These are phyloP conservation scores for Xylaria telfairii DNA, from an alignment of 495 filamentous ascomycete species.

Conservation along the genomic window DNA sequence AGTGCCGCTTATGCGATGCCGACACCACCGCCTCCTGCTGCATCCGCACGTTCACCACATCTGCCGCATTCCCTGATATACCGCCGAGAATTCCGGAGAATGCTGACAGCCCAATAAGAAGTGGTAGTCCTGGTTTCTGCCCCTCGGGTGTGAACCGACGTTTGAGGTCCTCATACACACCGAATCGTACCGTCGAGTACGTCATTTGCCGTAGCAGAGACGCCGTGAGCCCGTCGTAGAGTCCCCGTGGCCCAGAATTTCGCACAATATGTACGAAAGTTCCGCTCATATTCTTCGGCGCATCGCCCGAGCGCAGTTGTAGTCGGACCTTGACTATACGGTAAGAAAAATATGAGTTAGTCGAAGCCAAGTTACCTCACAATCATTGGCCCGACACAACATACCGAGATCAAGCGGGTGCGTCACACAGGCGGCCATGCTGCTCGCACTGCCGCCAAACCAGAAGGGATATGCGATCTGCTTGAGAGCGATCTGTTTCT, in stretches of 20 bases:
- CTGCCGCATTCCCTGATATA: slow-evolving; percentile 88
- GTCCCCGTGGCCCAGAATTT: slow-evolving; percentile 66
- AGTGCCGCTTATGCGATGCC: slow-evolving; percentile 75
- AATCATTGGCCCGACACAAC: slow-evolving; percentile 33
- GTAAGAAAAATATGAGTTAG: slow-evolving; percentile 28
- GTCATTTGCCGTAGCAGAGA: slow-evolving; percentile 90
- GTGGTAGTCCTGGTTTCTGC: slow-evolving; percentile 65
- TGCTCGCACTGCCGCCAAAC: slow-evolving; percentile 93
- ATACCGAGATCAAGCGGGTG: slow-evolving; percentile 86
- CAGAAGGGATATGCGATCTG: slow-evolving; percentile 80
- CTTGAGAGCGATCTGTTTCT: slow-evolving; percentile 36
- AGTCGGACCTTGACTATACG: slow-evolving; percentile 71
- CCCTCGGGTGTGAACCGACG: slow-evolving; percentile 57
- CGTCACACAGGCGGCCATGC: slow-evolving; percentile 86
- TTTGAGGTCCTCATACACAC: slow-evolving; percentile 94
- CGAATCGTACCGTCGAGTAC: slow-evolving; percentile 92
- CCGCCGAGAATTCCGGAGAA: slow-evolving; percentile 89
- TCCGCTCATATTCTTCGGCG: slow-evolving; percentile 75
- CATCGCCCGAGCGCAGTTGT: slow-evolving; percentile 75
- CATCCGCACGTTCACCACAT: slow-evolving; percentile 98
- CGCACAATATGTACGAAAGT: slow-evolving; percentile 80
- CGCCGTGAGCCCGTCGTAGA: slow-evolving; percentile 90
- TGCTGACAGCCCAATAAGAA: slow-evolving; percentile 79
- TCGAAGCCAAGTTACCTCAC: slow-evolving; percentile 8
- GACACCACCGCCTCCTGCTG: slow-evolving; percentile 91